These are phyloP conservation scores for Closterium sp. DNA, from an alignment of 139 green algal genomes.

Conservation along the genomic window DNA sequence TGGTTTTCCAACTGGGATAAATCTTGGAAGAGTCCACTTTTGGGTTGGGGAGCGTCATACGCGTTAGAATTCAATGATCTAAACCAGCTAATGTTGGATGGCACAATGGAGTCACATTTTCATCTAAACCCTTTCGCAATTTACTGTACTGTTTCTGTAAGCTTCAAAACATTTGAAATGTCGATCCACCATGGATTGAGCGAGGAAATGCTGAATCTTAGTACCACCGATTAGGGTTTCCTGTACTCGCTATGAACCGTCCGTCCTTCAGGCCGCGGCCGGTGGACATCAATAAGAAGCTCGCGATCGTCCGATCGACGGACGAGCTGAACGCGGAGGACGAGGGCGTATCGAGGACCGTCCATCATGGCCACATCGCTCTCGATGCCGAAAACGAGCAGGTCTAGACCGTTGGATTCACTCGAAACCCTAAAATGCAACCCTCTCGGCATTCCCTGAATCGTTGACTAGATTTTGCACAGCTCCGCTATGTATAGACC, in stretches of 20 bases:
- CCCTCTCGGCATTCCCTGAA: not conserved
- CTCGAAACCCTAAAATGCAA: not conserved
- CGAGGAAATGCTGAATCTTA: not conserved
- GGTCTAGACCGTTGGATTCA: not conserved
- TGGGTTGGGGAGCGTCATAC: too few relatives aligned
- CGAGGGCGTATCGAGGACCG: conserved; percentile 37
- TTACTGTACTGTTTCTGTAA: too few relatives aligned
- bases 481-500: not conserved
- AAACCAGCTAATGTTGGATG: too few relatives aligned
- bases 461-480: not conserved
- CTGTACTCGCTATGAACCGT: conserved; percentile 39
- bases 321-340: conserved; percentile 54
- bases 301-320: conserved; percentile 45
- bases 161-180: too few relatives aligned
- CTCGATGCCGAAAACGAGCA: conserved; percentile 56
- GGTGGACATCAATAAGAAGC: conserved; percentile 51
- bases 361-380: conserved; percentile 51
- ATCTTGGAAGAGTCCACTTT: too few relatives aligned
- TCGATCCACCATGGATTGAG: too few relatives aligned
- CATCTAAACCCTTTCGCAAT: too few relatives aligned
- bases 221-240: not conserved
- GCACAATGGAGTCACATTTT: too few relatives aligned
- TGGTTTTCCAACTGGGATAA: too few relatives aligned
- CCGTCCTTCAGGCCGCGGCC: conserved; percentile 52
- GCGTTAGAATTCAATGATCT: too few relatives aligned